Base-by-base conservation (phyloP, 345 rosid genomes). In the Camelina hispida region DNA sequence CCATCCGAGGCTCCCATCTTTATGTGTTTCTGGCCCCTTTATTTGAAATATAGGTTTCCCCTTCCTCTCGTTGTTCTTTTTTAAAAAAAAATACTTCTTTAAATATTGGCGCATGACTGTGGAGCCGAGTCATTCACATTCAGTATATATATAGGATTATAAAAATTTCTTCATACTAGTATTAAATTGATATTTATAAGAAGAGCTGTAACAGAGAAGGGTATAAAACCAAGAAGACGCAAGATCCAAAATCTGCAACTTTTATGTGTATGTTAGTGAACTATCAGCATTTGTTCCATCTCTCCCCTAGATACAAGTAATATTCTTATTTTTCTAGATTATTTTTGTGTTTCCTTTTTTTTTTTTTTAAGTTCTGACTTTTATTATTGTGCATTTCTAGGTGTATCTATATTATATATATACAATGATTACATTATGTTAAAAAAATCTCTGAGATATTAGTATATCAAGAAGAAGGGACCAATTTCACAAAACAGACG, bases 221-320 rank as follows among this genome's bases (percentile, higher is more conserved):
- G 35, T 77, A 64, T 77, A 64, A 77, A 77, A 70, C 72, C 80
- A 64, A 77, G 80, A 77, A 47, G 69, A 77, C 80, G 72, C 80
- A 77, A 71, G 76, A 77, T 77, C 80, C 76, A 57, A 77, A 70
- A 77, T 77, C 72, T 77, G 80, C 76, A 70, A 70, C 72, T 77
- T 77, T 64, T 58, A 71, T 64, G 71, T 71, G 76, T 71, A 77
- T 70, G 71, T 77, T 77, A 76, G 75, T 46, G 80, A 76, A 69
- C 53, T 54, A 54, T 69, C 59, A 76, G 72, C 76, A 71, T 48
- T 77, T 77, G 72, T 71, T 77, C 72, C 67, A 77, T 71, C 60
- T 64, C 53, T 57, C 23, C 13, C 52, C 59, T 62, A 20, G 60
- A 55, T 46, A 64, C 68, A 69, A 62, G 71, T 77, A 77, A 70